Conservation (phyloP, 805 yeast species). For the Candida peoriensis region DNA sequence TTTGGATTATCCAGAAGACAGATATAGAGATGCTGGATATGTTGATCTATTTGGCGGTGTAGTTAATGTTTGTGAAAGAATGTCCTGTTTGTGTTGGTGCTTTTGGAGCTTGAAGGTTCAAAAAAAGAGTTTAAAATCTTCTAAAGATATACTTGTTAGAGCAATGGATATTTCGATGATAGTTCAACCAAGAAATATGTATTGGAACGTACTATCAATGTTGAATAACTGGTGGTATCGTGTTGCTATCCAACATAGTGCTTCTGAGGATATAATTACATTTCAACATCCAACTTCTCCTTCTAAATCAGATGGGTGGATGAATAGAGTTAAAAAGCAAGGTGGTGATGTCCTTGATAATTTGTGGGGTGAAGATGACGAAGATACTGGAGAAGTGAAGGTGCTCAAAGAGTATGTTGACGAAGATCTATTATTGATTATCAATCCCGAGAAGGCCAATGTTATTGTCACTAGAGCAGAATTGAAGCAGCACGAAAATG, state of each 20-base stretch:
- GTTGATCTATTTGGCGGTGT: constrained; percentile 28
- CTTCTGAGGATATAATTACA: constrained; percentile 10
- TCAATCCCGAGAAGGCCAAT: constrained; percentile 21
- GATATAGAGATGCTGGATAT: constrained; percentile 27
- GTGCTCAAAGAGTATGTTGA: constrained; percentile 14
- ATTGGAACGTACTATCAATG: constrained; percentile 34
- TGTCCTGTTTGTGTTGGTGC: constrained; percentile 31
- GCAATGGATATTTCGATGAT: constrained; percentile 33
- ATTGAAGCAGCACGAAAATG: constrained; percentile 7
- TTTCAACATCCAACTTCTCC: constrained; percentile 27
- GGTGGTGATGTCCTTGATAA: constrained; percentile 27
- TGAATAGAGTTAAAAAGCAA: constrained; percentile 29
- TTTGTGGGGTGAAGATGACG: constrained; percentile 29
- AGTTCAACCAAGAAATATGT: constrained; percentile 32
- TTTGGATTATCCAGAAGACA: constrained; percentile 30
- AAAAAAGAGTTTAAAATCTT: constrained; percentile 12
- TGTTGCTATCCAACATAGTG: constrained; percentile 22
- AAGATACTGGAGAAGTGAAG: constrained; percentile 5
- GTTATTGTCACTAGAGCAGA: constrained; percentile 7
- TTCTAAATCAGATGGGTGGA: constrained; percentile 29
- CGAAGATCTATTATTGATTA: constrained; percentile 26
- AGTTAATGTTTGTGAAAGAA: constrained; percentile 29
- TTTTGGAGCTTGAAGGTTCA: constrained; percentile 28
- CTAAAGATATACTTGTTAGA: constrained; percentile 29
- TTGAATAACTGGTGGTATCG: constrained; percentile 34